phyloP scores from a whole-genome alignment of 2,329 filamentous ascomycete species.

The Cryoendolithus antarcticus region DNA sequence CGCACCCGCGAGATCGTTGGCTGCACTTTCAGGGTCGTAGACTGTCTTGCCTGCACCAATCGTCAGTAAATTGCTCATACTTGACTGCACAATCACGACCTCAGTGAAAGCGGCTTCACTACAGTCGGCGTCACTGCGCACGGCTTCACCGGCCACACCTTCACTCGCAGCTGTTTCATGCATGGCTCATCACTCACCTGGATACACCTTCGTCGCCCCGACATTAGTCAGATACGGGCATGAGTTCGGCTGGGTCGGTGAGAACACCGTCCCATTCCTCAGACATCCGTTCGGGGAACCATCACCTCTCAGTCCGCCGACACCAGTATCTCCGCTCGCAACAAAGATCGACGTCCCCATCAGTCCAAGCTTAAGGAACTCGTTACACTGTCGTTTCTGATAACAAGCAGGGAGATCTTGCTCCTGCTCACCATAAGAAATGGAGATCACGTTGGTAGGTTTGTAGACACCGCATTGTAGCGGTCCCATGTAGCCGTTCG shows the following conservation, averaged over 20 bases:
- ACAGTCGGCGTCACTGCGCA: no score
- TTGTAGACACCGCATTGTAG: constrained; percentile 34
- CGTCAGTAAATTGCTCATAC: no score
- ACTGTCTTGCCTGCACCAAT: no score
- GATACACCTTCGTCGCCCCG: constrained; percentile 34
- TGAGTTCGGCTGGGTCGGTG: constrained; percentile 34
- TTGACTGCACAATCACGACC: no score
- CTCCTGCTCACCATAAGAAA: constrained; percentile 44
- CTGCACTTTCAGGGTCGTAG: constrained; percentile 8
- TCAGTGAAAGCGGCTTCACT: no score
- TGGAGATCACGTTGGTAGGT: constrained; percentile 42
- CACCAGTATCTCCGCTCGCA: constrained; percentile 37
- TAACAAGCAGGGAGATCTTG: constrained; percentile 37
- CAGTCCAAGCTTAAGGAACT: constrained; percentile 46
- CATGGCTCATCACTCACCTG: no score
- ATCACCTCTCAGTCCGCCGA: constrained; percentile 17
- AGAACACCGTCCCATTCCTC: constrained; percentile 27
- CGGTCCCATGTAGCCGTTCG: constrained; percentile 27
- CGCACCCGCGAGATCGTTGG: constrained; percentile 5
- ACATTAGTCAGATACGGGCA: constrained; percentile 42
- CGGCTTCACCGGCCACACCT: no score
- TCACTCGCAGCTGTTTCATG: no score
- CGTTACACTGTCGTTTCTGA: constrained; percentile 40
- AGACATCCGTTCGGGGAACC: constrained; percentile 16
- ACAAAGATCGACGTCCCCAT: constrained; percentile 41